phyloP scores from a whole-genome alignment of 2,329 filamentous ascomycete genomes.

The Tolypocladium amazonense region DNA sequence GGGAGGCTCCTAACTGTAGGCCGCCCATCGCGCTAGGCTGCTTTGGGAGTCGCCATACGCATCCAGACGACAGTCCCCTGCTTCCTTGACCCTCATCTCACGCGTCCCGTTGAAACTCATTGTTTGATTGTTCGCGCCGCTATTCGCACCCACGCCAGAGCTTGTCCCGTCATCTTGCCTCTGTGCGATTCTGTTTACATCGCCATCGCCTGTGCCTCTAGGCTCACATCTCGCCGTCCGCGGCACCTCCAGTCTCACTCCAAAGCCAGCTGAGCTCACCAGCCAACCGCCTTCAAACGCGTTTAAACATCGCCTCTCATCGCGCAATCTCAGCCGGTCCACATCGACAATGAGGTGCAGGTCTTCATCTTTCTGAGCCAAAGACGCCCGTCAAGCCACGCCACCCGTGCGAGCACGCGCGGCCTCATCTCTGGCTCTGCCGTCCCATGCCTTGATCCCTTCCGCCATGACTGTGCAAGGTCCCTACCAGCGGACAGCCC shows the following conservation, averaged over 20 bases:
- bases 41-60: slow-evolving; percentile 15
- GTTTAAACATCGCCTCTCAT: not conserved
- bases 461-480: slow-evolving; percentile 37
- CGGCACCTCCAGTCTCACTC: not conserved
- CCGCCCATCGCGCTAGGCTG: slow-evolving; percentile 12
- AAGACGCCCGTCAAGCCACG: not conserved
- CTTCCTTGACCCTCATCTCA: not conserved
- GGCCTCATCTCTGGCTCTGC: slow-evolving; percentile 1
- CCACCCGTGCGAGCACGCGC: not conserved
- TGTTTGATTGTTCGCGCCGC: not conserved
- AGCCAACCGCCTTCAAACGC: not conserved
- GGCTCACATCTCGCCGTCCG: not conserved
- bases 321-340: not conserved
- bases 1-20: too few species aligned
- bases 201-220: not conserved
- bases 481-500: slow-evolving; percentile 36
- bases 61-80: slow-evolving; percentile 6
- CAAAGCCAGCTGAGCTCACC: not conserved
- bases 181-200: not conserved
- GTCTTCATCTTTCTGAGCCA: slow-evolving; percentile 2
- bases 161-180: not conserved
- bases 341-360: slow-evolving; percentile 6
- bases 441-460: slow-evolving; percentile 22
- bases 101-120: slow-evolving; percentile 1
- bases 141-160: not conserved